A percentile compares a stretch with the other conserved stretches of the same genome.
phyloP scores from a whole-genome alignment of 2,329 filamentous ascomycete genomes.

The Penicillium freii region DNA sequence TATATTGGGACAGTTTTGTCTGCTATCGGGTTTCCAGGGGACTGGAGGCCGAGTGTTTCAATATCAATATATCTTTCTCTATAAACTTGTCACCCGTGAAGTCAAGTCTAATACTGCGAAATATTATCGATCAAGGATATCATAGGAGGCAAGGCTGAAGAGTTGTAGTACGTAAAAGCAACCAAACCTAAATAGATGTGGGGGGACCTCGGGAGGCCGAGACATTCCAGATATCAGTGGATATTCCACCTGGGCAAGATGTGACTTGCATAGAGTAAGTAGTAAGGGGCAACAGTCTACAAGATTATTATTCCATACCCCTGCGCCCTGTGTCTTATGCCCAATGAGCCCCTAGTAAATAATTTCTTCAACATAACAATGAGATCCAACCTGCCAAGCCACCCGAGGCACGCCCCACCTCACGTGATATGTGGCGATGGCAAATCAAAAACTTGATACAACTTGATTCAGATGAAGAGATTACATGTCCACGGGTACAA shows the following conservation, averaged over 20 bases:
- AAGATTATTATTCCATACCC: background rate
- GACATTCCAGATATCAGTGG: background rate
- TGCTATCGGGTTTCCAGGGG: background rate
- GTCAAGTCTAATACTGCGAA: background rate
- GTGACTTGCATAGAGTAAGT: background rate
- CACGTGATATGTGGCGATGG: conserved; percentile 20
- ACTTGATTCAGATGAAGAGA: background rate
- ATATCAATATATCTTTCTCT: background rate
- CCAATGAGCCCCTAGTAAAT: background rate
- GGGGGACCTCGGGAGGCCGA: background rate
- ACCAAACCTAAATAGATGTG: background rate
- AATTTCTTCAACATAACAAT: background rate
- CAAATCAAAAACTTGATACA: background rate
- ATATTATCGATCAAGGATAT: background rate
- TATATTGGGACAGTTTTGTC: background rate
- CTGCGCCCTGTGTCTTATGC: background rate
- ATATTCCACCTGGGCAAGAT: background rate
- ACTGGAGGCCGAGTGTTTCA: background rate
- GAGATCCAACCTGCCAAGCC: conserved; percentile 2
- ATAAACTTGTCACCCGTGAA: no score
- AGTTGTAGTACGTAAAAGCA: background rate
- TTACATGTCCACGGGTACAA: no score
- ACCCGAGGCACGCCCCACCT: conserved; percentile 9
- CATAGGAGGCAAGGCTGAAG: background rate
- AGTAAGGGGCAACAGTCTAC: background rate